Evolutionary conservation across 2,329 filamentous ascomycete genomes (phyloP), one percentile per base, ranked within the genome.

Genomic region (Fusarium sp.): DNA sequence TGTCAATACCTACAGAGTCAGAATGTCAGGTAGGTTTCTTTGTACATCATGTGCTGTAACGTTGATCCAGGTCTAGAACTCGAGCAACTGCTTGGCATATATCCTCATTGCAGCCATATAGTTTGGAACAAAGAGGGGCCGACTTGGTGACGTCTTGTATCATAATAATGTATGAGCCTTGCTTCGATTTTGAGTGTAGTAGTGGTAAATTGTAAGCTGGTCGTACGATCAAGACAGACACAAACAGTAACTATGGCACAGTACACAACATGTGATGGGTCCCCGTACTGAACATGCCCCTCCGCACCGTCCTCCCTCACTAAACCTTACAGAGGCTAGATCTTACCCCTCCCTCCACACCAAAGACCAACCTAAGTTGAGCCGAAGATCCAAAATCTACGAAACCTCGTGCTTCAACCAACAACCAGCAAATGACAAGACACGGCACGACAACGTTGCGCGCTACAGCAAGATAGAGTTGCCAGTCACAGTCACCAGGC

Each of bases 271-370:
- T 68, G 64, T 65, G 61, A 64, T 36, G 32, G 7, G 40, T 44
- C 40, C 19, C 34, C 29, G 41, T 42, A 26, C 25, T 32, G 43
- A 19, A 52, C 46, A 34, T 64, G 45, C 60, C 64, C 64, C 64
- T 52, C 59, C 35, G 46, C 46, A 57, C 48, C 38, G 46, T 52
- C 51, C 52, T 36, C n/a, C 51, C 52, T 36, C n/a, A n/a, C 19
- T 19, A 19, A 19, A 19, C 31, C 31, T 46, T 25, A 25, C 12
- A 10, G 12, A 9, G 9, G 15, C 36, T 40, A 46, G 51, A 61
- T 48, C 60, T 67, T 68, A 69, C 66, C 66, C 66, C 66, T 69
- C 66, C 66, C 66, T 69, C 66, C 61, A 69, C 64, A 69, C 56
- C 65, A 67, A 54, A 53, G 35, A 44, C 53, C 45, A 48, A 19